phyloP scores from a whole-genome alignment of 805 yeast genomes.

The Blastobotrys peoriensis region DNA sequence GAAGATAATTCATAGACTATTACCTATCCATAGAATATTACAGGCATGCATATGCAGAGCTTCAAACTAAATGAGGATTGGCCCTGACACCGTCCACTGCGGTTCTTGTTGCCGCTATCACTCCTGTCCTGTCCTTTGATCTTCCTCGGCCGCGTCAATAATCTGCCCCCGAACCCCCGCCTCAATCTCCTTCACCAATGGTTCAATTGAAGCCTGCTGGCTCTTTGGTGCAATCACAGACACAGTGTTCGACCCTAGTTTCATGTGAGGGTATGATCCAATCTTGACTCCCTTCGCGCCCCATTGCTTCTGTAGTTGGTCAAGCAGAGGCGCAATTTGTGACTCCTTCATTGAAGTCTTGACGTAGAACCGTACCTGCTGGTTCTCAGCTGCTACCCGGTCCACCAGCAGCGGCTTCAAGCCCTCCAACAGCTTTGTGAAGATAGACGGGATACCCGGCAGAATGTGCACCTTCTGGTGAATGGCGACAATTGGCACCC shows the following conservation, averaged over 20 bases:
- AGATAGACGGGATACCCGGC: constrained; percentile 81
- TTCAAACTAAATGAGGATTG: too few species aligned
- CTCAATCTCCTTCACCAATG: constrained; percentile 43
- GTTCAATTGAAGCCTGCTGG: constrained; percentile 34
- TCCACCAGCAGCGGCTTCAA: constrained; percentile 35
- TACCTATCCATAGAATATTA: too few species aligned
- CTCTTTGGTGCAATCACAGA: constrained; percentile 60
- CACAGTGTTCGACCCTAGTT: constrained; percentile 57
- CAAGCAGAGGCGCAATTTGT: constrained; percentile 59
- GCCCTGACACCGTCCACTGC: too few species aligned
- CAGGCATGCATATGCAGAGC: too few species aligned
- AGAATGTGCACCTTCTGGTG: constrained; percentile 59
- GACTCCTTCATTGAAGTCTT: constrained; percentile 58
- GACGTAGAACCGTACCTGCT: constrained; percentile 46
- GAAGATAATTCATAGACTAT: background rate
- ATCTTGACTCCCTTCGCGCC: constrained; percentile 48
- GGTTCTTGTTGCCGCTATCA: too few species aligned
- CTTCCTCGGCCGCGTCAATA: constrained; percentile 55
- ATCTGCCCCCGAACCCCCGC: constrained; percentile 49
- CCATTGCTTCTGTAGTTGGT: constrained; percentile 43
- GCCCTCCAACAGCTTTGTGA: constrained; percentile 46
- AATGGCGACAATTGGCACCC: constrained; percentile 84
- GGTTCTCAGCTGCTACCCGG: constrained; percentile 35
- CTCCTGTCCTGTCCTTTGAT: constrained; percentile 1
- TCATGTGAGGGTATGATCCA: constrained; percentile 81